phyloP scores from a whole-genome alignment of 768 basidiomycete species.

The Tricholoma furcatifolium region DNA sequence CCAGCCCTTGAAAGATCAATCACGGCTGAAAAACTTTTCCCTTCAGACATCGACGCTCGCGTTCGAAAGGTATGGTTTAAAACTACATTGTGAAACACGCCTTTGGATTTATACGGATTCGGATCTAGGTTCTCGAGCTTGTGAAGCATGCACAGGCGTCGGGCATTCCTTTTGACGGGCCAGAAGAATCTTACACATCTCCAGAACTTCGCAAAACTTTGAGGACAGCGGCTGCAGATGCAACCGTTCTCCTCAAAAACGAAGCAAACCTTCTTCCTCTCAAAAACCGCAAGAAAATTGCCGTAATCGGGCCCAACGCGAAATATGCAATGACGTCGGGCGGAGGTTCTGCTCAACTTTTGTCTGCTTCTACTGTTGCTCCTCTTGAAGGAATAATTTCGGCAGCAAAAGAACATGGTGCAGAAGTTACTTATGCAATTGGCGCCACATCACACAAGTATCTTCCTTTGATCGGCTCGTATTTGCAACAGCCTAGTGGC shows the following conservation, averaged over 20 bases:
- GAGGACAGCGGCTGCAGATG: conserved; percentile 51
- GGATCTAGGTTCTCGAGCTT: conserved; percentile 43
- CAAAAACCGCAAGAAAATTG: conserved; percentile 40
- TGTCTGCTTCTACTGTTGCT: conserved; percentile 51
- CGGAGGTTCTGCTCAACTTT: conserved; percentile 57
- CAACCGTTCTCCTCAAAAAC: conserved; percentile 64
- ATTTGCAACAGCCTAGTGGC: conserved; percentile 37
- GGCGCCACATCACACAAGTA: conserved; percentile 44
- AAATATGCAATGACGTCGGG: conserved; percentile 52
- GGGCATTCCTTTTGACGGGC: conserved; percentile 53
- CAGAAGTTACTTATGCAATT: conserved; percentile 46
- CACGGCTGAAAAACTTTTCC: conserved; percentile 41
- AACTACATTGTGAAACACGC: neutral
- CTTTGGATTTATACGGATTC: neutral
- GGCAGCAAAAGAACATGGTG: conserved; percentile 39
- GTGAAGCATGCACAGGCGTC: conserved; percentile 46
- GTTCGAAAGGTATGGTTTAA: conserved; percentile 28
- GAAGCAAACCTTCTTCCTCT: conserved; percentile 50
- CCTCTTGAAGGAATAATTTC: conserved; percentile 54
- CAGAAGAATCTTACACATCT: conserved; percentile 45
- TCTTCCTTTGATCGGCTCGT: conserved; percentile 49
- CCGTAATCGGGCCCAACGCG: conserved; percentile 64
- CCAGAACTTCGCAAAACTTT: conserved; percentile 45
- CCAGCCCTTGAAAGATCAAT: conserved; percentile 39
- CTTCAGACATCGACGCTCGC: conserved; percentile 39